A percentile compares a stretch with the other conserved stretches of the same genome.
These are phyloP conservation scores for Mentha longifolia DNA, from an alignment of 257 asterid genomes.

Conservation along the genomic window DNA sequence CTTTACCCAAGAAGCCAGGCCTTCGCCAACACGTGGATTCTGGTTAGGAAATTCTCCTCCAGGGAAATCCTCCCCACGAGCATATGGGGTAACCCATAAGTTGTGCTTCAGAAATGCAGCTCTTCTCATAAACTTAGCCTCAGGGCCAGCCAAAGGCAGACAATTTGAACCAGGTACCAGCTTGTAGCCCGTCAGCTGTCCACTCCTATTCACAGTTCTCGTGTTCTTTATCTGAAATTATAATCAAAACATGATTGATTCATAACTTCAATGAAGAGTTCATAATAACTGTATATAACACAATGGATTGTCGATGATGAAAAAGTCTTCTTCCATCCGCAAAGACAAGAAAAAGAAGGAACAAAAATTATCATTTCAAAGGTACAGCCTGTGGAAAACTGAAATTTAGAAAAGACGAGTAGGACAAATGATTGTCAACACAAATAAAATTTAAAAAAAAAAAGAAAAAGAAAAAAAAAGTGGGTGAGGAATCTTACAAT, in stretches of 20 bases:
- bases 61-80: constrained; percentile 91
- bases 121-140: constrained; percentile 91
- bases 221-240: constrained; percentile 77
- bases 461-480: no score
- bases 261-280: background rate
- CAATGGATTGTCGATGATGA: background rate
- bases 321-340: background rate
- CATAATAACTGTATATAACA: background rate
- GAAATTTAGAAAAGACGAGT: background rate
- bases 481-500: constrained; percentile 65
- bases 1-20: constrained; percentile 93
- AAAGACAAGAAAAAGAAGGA: background rate
- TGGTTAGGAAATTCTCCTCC: constrained; percentile 99
- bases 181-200: constrained; percentile 90
- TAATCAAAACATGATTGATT: background rate
- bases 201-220: constrained; percentile 83
- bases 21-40: constrained; percentile 97
- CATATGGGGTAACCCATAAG: constrained; percentile 91
- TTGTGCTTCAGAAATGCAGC: constrained; percentile 95
- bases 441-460: background rate
- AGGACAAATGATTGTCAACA: background rate
- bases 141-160: constrained; percentile 88
- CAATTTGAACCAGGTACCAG: constrained; percentile 94
- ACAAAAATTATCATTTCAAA: background rate
- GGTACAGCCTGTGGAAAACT: background rate